Base-by-base conservation (phyloP, 257 asterid species). In the Solanum chilense region DNA sequence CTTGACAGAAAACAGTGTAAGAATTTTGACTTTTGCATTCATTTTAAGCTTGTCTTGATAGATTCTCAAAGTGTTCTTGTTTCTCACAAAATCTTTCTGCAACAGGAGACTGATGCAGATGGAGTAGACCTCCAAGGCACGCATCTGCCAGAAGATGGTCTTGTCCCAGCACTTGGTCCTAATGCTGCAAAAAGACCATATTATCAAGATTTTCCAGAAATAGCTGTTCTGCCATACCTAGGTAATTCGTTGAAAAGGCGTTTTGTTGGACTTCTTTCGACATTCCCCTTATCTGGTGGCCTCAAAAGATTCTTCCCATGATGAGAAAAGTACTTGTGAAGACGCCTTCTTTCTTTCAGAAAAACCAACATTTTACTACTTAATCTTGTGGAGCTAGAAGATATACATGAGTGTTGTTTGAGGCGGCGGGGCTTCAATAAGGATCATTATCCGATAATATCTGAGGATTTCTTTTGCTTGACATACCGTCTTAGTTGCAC, bases 171-270 rank as follows among this genome's bases (percentile, higher is more conserved):
- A 27, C 18, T 4, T 66, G 78, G 41, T 39, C 49, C 44, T 41
- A 84, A 84, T 84, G 77, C 27, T 69, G 78, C 80, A 42, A 84
- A 84, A 84, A 84, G 31, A 69, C 80, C 64, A 84, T 41, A 84
- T 84, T 25, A 66, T 66, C 78, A 84, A 64, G 78, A 84, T 56
- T 62, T 84, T 25, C 60, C 74, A 21, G 87, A 84, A 42, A 84
- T 62, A 39, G 74, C 87, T 15, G 3, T 84, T 39, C 42, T 84
- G 60, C 87, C 87, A 66, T 60, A 66, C 80, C 80, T 62, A 41
- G 77, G 87, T 31, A 41, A 66, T 84, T 84, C 68, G 16, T 47
- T 66, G 87, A 84, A 66, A 84, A 84, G 87, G 64, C 87, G 78
- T 25, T 41, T 84, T 84, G 12, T 66, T 12, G 87, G 80, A 66